phyloP scores from a whole-genome alignment of 2,329 filamentous ascomycete genomes.

The Fusarium sp. region DNA sequence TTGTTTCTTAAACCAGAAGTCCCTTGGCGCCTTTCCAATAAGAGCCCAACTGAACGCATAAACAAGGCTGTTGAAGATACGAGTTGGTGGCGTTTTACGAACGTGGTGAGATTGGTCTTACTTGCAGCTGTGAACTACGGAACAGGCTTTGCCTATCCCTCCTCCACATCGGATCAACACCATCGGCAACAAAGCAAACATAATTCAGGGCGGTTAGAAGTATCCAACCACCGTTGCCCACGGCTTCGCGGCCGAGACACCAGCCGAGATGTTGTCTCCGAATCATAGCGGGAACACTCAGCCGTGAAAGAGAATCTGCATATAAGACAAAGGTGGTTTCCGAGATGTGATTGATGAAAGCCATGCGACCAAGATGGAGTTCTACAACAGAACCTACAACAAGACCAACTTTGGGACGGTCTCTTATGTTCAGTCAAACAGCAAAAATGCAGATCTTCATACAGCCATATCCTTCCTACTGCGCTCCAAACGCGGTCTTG shows the following conservation, averaged over 20 bases:
- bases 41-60: too few species aligned
- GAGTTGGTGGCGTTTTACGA: background rate
- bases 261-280: background rate
- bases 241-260: background rate
- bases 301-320: background rate
- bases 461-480: background rate
- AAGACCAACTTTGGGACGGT: background rate
- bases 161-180: accelerated
- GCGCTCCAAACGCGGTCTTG: background rate
- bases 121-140: background rate
- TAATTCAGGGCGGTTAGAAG: background rate
- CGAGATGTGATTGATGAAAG: background rate
- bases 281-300: background rate
- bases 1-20: too few species aligned
- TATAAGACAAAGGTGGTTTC: background rate
- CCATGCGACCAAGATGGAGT: background rate
- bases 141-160: background rate
- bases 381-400: background rate
- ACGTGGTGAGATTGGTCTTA: background rate
- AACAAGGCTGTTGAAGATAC: background rate
- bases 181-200: background rate
- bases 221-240: background rate
- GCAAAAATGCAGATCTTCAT: background rate
- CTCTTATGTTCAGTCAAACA: background rate
- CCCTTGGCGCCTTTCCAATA: too few species aligned